These are phyloP conservation scores for Cryphonectria naterciae DNA, from an alignment of 2,329 filamentous ascomycete species.

Conservation along the genomic window DNA sequence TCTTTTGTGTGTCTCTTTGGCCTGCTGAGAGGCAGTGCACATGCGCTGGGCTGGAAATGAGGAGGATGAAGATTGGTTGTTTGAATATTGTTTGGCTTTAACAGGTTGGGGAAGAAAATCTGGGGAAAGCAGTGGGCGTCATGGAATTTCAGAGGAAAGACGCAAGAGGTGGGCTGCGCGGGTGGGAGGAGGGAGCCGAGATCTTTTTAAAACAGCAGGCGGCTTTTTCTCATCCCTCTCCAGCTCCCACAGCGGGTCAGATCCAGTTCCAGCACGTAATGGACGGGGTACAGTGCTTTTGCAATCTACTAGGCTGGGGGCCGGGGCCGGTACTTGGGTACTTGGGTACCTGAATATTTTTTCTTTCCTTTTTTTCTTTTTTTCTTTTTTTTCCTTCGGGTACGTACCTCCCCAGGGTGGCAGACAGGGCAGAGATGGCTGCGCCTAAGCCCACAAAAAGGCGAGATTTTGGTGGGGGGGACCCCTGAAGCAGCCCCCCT, in stretches of 20 bases:
- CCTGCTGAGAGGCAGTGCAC: conserved; percentile 2
- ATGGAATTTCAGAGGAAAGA: conserved; percentile 36
- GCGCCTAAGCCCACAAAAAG: conserved; percentile 14
- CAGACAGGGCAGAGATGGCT: not conserved
- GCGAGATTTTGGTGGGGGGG: conserved; percentile 24
- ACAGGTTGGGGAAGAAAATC: conserved; percentile 19
- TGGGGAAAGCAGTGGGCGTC: conserved; percentile 33
- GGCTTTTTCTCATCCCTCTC: conserved; percentile 23
- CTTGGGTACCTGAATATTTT: not conserved
- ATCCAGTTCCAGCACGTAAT: conserved; percentile 30
- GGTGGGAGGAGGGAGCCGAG: conserved; percentile 38
- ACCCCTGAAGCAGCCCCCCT: conserved; percentile 25
- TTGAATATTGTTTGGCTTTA: conserved; percentile 8
- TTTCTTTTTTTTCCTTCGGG: too few relatives aligned
- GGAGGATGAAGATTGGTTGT: conserved; percentile 26
- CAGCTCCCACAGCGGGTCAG: conserved; percentile 21
- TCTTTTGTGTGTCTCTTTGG: not conserved
- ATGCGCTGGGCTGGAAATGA: conserved; percentile 21
- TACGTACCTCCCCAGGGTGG: not conserved
- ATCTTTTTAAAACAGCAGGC: conserved; percentile 32
- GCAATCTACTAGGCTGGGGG: conserved; percentile 13
- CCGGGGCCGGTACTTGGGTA: conserved; percentile 22
- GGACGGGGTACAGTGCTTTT: conserved; percentile 23
- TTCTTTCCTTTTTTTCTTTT: too few relatives aligned
- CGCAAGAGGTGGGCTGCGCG: conserved; percentile 35